Conservation (phyloP, 768 basidiomycete species). For the Tephrocybe sp. region DNA sequence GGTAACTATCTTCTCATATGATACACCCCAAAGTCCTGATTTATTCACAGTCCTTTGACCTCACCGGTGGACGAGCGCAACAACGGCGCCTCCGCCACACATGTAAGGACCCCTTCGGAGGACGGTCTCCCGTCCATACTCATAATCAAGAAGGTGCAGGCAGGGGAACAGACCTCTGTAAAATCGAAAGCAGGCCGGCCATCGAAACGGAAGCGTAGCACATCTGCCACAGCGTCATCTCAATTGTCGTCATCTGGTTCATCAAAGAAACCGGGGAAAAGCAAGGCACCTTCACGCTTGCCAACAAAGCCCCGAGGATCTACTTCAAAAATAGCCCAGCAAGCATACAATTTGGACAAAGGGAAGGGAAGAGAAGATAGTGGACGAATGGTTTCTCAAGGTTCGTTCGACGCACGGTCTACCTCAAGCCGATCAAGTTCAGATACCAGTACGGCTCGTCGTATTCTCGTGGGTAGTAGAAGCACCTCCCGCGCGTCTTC, state of each 20-base stretch:
- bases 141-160: conserved; percentile 19
- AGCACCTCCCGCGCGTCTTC: conserved; percentile 49
- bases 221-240: conserved; percentile 5
- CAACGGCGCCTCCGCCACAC: neutral
- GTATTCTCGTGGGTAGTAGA: conserved; percentile 28
- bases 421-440: conserved; percentile 33
- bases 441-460: conserved; percentile 36
- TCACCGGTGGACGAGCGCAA: conserved; percentile 6
- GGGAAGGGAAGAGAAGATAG: conserved; percentile 31
- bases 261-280: conserved; percentile 11
- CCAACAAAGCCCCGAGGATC: conserved; percentile 15
- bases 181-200: conserved; percentile 9
- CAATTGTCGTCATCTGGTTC: conserved; percentile 3
- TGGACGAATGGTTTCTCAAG: conserved; percentile 6
- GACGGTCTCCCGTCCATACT: conserved; percentile 31
- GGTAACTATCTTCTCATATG: conserved; percentile 1
- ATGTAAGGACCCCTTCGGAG: conserved; percentile 10
- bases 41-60: conserved; percentile 7
- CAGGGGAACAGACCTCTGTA: conserved; percentile 6
- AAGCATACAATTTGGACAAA: conserved; percentile 28
- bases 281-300: conserved; percentile 4
- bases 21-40: neutral
- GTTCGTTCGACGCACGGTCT: conserved; percentile 19
- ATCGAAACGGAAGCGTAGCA: conserved; percentile 23
- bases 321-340: conserved; percentile 1